Evolutionary conservation across 2,329 filamentous ascomycete genomes (phyloP), one percentile per base, ranked within the genome.

Genomic region (Magnaporthiopsis incrustans): DNA sequence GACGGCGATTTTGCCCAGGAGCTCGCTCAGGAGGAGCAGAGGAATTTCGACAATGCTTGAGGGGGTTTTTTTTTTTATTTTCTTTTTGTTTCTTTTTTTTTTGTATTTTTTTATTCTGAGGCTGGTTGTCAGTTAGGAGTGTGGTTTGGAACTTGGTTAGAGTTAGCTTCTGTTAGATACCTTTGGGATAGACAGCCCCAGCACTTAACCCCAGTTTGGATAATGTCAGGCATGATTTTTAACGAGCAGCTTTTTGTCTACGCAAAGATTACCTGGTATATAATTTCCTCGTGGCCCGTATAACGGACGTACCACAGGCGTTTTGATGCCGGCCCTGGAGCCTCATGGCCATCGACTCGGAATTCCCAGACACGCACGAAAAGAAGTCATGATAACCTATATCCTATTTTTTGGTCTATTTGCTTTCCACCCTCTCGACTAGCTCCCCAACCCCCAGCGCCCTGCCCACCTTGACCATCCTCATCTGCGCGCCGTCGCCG

Each of bases 381-480:
- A 12, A 35, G 1, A 35, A 35, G 38, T 18, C 38, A 44, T 44
- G 18, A 44, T 44, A 44, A 18, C n/a, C 25, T 27, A 59, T 59
- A 32, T 15, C 22, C n/a, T 5, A 38, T 25, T n/a, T 22, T 35
- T 35, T 8, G 30, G 1, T 35, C 33, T 50, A 53, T 58, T 82
- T 82, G 67, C 77, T 82, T 76, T 89, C 88, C 67, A 85, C 85
- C 78, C 85, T 86, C 79, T 92, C 89, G 27, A 92, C 88, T 72
- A 92, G 76, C 69, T 89, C 88, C 2, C 88, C 90, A 0, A 97
- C 92, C 2, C 93, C 93, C 61, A 96, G 74, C 0, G 82, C 84
- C 70, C 92, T 81, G 22, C 93, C 93, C 62, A 97, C 89, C 78
- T 92, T 93, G 66, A 96, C 90, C 78, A 91, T 93, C 68, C 89